A percentile compares a stretch with the other conserved stretches of the same genome.
Evolutionary conservation across 352 stramenopile species (phyloP).

Genomic region (Pythium coloratum): DNA sequence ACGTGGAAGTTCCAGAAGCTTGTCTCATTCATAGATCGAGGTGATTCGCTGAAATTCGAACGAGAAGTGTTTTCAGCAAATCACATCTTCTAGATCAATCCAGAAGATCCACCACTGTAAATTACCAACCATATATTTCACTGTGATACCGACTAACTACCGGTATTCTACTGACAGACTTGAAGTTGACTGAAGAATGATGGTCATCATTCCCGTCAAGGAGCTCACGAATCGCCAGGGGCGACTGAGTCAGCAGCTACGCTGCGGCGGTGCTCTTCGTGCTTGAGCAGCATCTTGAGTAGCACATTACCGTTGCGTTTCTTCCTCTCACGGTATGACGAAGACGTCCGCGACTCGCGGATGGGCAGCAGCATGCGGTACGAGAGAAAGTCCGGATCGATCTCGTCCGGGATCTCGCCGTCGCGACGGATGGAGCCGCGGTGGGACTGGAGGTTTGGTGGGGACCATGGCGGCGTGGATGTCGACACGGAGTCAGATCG

Average conservation of each 20-base stretch:
- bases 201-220: neutral
- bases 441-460: constrained; percentile 2
- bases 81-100: constrained; percentile 18
- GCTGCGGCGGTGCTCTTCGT: constrained; percentile 29
- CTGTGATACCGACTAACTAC: neutral
- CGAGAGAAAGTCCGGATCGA: constrained; percentile 50
- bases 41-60: constrained; percentile 22
- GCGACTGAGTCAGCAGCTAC: constrained; percentile 14
- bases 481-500: neutral
- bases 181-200: constrained; percentile 28
- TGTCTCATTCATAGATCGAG: neutral
- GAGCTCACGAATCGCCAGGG: constrained; percentile 4
- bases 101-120: neutral
- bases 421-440: constrained; percentile 26
- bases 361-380: constrained; percentile 66
- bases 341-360: constrained; percentile 38
- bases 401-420: constrained; percentile 36
- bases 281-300: constrained; percentile 52
- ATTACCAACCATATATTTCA: constrained; percentile 14
- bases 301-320: constrained; percentile 52
- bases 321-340: constrained; percentile 40
- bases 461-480: neutral
- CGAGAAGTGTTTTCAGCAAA: constrained; percentile 13
- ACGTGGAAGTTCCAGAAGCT: constrained; percentile 28
- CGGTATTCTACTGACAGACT: neutral